Evolutionary conservation across 2,329 filamentous ascomycete genomes (phyloP).

Genomic region (Hypomyces perniciosus): DNA sequence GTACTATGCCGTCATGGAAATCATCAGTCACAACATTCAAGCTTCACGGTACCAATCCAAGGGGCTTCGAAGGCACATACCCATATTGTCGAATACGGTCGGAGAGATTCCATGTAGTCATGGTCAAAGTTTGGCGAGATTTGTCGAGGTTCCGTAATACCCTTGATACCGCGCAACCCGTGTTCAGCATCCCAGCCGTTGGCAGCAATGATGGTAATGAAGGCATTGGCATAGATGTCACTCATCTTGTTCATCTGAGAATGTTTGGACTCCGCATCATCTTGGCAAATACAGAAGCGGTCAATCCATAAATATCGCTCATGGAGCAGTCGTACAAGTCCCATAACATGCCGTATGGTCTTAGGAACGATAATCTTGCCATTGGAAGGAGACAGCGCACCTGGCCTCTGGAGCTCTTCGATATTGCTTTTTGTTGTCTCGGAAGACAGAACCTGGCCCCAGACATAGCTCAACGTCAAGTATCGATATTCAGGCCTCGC

Average conservation of each 20-base stretch:
- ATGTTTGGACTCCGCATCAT: background rate
- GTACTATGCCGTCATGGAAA: background rate
- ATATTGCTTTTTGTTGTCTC: background rate
- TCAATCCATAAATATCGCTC: background rate
- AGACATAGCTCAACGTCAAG: background rate
- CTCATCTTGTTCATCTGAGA: background rate
- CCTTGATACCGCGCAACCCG: background rate
- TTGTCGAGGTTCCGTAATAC: background rate
- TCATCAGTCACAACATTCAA: background rate
- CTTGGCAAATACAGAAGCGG: background rate
- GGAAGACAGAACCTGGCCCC: background rate
- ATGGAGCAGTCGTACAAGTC: slow-evolving; percentile 9
- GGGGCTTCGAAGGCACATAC: no score
- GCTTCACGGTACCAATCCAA: background rate
- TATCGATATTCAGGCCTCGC: background rate
- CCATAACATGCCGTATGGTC: slow-evolving; percentile 6
- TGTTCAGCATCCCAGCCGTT: background rate
- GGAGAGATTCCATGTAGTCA: background rate
- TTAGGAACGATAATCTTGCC: background rate
- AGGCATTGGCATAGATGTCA: background rate
- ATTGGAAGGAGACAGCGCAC: background rate
- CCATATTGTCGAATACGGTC: background rate
- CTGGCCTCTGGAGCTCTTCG: background rate
- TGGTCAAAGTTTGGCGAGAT: background rate
- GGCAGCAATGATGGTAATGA: background rate